A percentile compares a stretch with the other conserved stretches of the same genome.
Evolutionary conservation across 2,329 filamentous ascomycete genomes (phyloP).

Genomic region (Paecilomyces niveus): DNA sequence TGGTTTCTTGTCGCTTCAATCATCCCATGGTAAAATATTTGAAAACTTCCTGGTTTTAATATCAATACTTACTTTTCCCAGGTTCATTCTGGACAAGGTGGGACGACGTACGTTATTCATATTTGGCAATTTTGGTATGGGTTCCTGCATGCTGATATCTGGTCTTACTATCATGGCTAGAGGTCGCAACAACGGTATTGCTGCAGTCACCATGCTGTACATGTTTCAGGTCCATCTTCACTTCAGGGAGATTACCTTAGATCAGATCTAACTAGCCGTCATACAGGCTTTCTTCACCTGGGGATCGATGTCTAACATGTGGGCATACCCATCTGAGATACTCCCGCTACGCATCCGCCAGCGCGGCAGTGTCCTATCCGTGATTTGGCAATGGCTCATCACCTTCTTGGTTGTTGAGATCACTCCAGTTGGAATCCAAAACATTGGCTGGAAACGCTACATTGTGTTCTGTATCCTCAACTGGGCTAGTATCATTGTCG

Average conservation of each 20-base stretch:
- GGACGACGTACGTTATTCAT: background rate
- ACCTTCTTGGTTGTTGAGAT: constrained; percentile 26
- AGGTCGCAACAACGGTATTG: constrained; percentile 8
- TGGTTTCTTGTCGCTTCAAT: constrained; percentile 10
- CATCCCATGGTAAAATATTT: constrained; percentile 5
- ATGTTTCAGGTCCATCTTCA: constrained; percentile 7
- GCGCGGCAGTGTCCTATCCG: constrained; percentile 6
- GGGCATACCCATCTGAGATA: constrained; percentile 9
- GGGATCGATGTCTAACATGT: constrained; percentile 11
- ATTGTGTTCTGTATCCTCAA: constrained; percentile 37
- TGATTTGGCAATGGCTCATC: constrained; percentile 10
- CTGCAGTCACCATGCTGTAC: constrained; percentile 6
- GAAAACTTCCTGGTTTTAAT: background rate
- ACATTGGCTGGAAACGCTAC: constrained; percentile 31
- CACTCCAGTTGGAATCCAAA: constrained; percentile 34
- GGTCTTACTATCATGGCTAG: constrained; percentile 7
- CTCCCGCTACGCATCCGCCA: constrained; percentile 6
- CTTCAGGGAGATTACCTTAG: background rate
- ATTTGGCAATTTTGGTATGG: constrained; percentile 1
- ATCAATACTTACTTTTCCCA: background rate
- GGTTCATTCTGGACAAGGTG: background rate
- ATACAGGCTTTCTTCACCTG: constrained; percentile 9
- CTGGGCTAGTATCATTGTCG: constrained; percentile 38
- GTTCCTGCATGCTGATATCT: constrained; percentile 8
- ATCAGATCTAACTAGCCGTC: background rate